Conservation (phyloP, 495 filamentous ascomycete genomes). For the Astrothelium macrocarpum region DNA sequence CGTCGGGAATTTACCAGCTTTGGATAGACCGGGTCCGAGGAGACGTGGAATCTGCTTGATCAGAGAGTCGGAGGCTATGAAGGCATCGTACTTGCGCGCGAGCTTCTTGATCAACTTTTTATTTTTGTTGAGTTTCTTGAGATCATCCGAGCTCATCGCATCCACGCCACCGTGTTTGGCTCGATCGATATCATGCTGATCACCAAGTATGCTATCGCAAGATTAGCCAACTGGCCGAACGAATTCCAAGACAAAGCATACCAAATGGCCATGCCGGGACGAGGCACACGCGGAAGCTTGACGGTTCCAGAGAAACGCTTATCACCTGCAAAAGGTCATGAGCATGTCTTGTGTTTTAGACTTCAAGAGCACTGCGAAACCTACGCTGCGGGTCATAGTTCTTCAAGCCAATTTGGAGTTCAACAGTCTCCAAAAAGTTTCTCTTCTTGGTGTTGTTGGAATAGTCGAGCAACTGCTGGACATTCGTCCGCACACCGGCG, state of each 20-base stretch:
- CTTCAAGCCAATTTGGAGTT: conserved; percentile 98
- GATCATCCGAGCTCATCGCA: conserved; percentile 92
- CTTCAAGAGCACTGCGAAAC: neutral
- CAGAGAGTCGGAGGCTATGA: conserved; percentile 87
- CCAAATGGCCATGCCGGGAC: conserved; percentile 92
- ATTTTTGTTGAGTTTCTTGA: conserved; percentile 99
- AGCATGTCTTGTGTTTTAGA: neutral
- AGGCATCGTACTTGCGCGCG: conserved; percentile 98
- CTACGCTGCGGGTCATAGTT: conserved; percentile 95
- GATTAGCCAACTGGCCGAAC: conserved; percentile 4
- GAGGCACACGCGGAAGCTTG: conserved; percentile 79
- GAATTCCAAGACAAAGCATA: conserved; percentile 31
- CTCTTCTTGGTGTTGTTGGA: conserved; percentile 94
- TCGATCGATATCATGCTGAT: conserved; percentile 99
- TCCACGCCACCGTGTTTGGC: conserved; percentile 96
- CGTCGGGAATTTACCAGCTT: conserved; percentile 99
- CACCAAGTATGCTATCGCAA: conserved; percentile 70
- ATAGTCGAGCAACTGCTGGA: conserved; percentile 26
- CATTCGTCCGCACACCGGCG: conserved; percentile 28
- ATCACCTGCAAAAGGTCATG: conserved; percentile 49
- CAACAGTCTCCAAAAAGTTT: conserved; percentile 95
- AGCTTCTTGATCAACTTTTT: conserved; percentile 99
- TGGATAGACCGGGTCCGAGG: conserved; percentile 93
- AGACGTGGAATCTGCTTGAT: conserved; percentile 99
- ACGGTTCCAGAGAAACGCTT: conserved; percentile 99